Conservation (phyloP, 1,284 basidiomycete genomes). For the Sanghuangporus weigelae region DNA sequence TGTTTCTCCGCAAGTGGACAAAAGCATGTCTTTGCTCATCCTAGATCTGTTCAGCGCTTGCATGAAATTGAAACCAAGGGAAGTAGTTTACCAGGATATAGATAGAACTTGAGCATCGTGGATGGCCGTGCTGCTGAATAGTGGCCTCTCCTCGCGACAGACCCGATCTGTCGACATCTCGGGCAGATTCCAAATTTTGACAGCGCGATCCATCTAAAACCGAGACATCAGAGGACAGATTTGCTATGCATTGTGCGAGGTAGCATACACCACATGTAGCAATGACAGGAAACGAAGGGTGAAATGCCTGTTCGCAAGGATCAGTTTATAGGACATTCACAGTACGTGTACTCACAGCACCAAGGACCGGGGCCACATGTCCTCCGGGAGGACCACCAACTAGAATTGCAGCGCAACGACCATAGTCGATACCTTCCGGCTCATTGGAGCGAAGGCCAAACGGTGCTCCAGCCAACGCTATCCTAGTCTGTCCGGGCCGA, state of each 20-base stretch:
- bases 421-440: conserved; percentile 52
- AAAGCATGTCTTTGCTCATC: conserved; percentile 53
- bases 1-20: conserved; percentile 56
- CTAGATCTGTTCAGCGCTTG: conserved; percentile 29
- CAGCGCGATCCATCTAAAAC: conserved; percentile 56
- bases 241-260: conserved; percentile 2
- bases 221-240: conserved; percentile 2
- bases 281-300: conserved; percentile 53
- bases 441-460: conserved; percentile 59
- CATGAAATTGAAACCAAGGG: not conserved
- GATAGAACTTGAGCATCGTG: conserved; percentile 63
- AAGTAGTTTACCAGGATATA: conserved; percentile 46
- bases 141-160: conserved; percentile 62
- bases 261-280: conserved; percentile 66
- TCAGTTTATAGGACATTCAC: not conserved
- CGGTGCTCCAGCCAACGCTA: conserved; percentile 51
- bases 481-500: conserved; percentile 9
- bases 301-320: conserved; percentile 44
- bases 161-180: conserved; percentile 26
- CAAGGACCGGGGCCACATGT: conserved; percentile 59
- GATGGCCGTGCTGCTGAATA: conserved; percentile 60
- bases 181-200: conserved; percentile 65
- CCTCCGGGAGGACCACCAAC: conserved; percentile 67
- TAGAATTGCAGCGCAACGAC: conserved; percentile 58
- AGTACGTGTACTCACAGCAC: conserved; percentile 43